Percentiles rank a stretch among this genome's conserved stretches.
Evolutionary conservation across 345 rosid genomes (phyloP).

Genomic region (Citrus medica): DNA sequence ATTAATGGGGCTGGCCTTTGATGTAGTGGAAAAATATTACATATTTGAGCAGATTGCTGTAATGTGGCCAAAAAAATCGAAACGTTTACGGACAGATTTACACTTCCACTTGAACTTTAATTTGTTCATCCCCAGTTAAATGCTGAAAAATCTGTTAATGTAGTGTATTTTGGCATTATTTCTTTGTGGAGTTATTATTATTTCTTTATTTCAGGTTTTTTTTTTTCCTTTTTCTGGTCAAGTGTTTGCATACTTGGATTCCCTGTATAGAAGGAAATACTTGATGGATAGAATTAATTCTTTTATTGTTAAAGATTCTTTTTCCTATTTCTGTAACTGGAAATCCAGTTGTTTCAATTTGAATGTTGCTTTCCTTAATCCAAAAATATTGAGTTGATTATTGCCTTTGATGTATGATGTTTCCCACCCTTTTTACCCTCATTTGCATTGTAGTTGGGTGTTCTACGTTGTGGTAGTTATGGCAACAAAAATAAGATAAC

Average conservation of each 20-base stretch:
- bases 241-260: neutral
- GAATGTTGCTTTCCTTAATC: neutral
- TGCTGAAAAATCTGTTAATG: constrained; percentile 4
- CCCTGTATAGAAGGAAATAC: neutral
- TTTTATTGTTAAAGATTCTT: neutral
- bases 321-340: neutral
- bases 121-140: neutral
- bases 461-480: neutral
- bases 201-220: neutral
- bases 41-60: neutral
- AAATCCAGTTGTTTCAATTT: neutral
- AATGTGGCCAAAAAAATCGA: neutral
- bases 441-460: neutral
- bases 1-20: constrained; percentile 6
- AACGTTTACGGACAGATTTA: neutral
- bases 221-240: neutral
- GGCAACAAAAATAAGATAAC: neutral
- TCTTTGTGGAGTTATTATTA: neutral
- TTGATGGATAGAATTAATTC: neutral
- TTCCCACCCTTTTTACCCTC: neutral
- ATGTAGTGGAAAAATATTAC: neutral
- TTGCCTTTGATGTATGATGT: neutral
- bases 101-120: constrained; percentile 9
- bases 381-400: neutral
- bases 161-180: constrained; percentile 7